Evolutionary conservation across 805 yeast genomes (phyloP), one percentile per base, ranked within the genome.

Genomic region (Candida tammaniensis): DNA sequence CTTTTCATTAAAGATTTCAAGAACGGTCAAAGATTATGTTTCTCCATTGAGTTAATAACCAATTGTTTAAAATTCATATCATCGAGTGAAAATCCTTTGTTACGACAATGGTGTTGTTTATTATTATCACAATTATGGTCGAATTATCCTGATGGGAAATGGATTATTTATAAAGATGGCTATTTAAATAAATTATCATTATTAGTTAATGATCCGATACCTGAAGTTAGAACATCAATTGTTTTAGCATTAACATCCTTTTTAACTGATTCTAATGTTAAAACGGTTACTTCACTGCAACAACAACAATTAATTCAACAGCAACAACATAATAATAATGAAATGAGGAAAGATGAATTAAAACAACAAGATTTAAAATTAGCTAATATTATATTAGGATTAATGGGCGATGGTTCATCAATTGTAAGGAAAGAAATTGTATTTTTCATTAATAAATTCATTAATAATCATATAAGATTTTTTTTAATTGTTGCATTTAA

Each of bases 61-160:
- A 84, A 84, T 24, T 72, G 95, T 40, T 60, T 82, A 30, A 65
- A 64, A 29, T 85, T 84, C 50, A 68, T 82, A 37, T 78, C 78
- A 25, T 70, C 76, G 8, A 78, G 91, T 2, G 96, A 87, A 38
- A 80, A 83, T 38, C 96, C 98, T 1, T 59, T 87, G 18, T 62
- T 93, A 19, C 74, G 98, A 42, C 97, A 93, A 52, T 93, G 98
- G 98, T 81, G 96, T 44, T 76, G 83, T 10, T 62, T 91, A 24
- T 65, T 91, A 25, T 67, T 88, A 15, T 79, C 93, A 0, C 91
- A 86, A 48, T 61, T 88, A 17, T 82, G 93, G 80, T 70, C 70
- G 42, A 74, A 74, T 28, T 78, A 82, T 45, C 73, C 82, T 0
- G 88, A 86, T 35, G 88, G 89, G 9, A 82, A 83, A 51, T 75